Evolutionary conservation across 306 rosid genomes (phyloP).

Genomic region (Comarum palustre): DNA sequence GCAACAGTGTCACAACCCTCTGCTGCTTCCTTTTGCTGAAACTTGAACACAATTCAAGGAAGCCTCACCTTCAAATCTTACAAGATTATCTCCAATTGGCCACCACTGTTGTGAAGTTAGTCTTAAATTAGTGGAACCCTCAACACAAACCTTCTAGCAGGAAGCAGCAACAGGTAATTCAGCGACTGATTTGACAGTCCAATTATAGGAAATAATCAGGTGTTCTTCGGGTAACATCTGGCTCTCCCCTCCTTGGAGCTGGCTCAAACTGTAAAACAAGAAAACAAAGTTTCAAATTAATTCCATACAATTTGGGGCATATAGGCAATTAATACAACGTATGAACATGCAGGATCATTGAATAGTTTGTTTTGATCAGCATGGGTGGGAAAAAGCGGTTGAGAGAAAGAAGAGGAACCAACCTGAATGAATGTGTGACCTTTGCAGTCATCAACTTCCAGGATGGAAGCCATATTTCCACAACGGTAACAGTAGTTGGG

Average conservation of each 20-base stretch:
- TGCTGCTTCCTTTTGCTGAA: constrained; percentile 39
- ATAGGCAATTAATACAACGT: background rate
- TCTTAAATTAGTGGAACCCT: constrained; percentile 25
- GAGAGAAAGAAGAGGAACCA: background rate
- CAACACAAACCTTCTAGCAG: constrained; percentile 37
- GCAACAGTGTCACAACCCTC: constrained; percentile 41
- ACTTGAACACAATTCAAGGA: constrained; percentile 31
- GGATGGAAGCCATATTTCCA: constrained; percentile 95
- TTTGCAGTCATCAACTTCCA: constrained; percentile 93
- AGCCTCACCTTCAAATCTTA: constrained; percentile 37
- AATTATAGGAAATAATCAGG: constrained; percentile 87
- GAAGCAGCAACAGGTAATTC: constrained; percentile 32
- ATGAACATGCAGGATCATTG: background rate
- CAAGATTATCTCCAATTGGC: constrained; percentile 21
- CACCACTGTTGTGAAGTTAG: constrained; percentile 20
- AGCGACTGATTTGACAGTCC: constrained; percentile 30
- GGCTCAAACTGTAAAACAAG: constrained; percentile 75
- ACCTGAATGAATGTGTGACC: constrained; percentile 98
- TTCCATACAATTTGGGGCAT: background rate
- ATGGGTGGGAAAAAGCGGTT: background rate
- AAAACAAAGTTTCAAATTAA: constrained; percentile 11
- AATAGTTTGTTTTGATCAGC: background rate
- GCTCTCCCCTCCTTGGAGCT: constrained; percentile 98
- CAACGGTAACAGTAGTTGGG: constrained; percentile 95
- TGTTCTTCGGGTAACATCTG: constrained; percentile 90